Percentiles rank a stretch among this genome's conserved stretches.
Conservation (phyloP, 2,329 filamentous ascomycete genomes). For the Acarospora socialis region DNA sequence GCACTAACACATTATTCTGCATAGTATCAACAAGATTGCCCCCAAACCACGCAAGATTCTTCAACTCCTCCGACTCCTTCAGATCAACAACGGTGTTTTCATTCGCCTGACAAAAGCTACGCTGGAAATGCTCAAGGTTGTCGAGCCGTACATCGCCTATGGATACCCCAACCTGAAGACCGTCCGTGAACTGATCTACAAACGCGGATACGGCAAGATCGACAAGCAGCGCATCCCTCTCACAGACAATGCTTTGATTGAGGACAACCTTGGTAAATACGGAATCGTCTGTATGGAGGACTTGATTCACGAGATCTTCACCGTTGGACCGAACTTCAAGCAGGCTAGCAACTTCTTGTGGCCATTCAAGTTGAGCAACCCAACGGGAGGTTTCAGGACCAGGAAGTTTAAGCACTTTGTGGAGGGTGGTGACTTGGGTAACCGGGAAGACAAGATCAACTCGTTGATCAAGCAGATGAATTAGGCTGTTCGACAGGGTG, state of each 20-base stretch:
- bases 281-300: slow-evolving; percentile 99
- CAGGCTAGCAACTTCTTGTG: slow-evolving; percentile 98
- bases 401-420: slow-evolving; percentile 99
- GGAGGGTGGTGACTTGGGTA: slow-evolving; percentile 95
- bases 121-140: slow-evolving; percentile 89
- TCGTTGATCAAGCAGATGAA: slow-evolving; percentile 95
- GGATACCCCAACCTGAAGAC: slow-evolving; percentile 99
- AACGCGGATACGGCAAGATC: slow-evolving; percentile 98
- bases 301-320: slow-evolving; percentile 98
- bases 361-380: slow-evolving; percentile 99
- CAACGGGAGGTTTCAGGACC: slow-evolving; percentile 86
- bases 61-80: slow-evolving; percentile 95
- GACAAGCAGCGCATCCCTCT: slow-evolving; percentile 95
- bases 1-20: slow-evolving; percentile 10
- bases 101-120: slow-evolving; percentile 96
- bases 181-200: slow-evolving; percentile 98
- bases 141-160: slow-evolving; percentile 98
- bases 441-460: slow-evolving; percentile 98
- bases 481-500: slow-evolving; percentile 51
- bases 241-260: slow-evolving; percentile 95
- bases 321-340: slow-evolving; percentile 99
- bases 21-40: slow-evolving; percentile 99
- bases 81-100: slow-evolving; percentile 99
- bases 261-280: slow-evolving; percentile 93
- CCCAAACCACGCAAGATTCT: slow-evolving; percentile 99